These are phyloP conservation scores for Neonectria coccinea DNA, from an alignment of 2,329 filamentous ascomycete species.

Conservation along the genomic window DNA sequence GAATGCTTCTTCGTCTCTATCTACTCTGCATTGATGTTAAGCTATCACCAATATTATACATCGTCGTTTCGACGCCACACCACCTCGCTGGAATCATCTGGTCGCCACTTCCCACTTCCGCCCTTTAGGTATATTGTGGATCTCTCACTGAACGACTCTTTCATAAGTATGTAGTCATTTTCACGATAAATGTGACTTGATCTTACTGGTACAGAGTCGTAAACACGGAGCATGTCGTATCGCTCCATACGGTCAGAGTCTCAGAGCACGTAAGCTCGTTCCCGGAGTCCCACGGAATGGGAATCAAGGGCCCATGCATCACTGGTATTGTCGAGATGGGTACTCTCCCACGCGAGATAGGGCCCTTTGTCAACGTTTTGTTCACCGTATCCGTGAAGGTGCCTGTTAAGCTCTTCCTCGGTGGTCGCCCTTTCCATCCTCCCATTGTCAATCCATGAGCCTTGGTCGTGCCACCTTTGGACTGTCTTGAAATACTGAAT, in stretches of 20 bases:
- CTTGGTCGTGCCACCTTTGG: neutral
- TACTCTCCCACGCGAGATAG: neutral
- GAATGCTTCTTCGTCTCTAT: neutral
- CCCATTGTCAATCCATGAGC: neutral
- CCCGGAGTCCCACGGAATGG: neutral
- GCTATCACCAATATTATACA: no score
- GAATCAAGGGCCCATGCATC: neutral
- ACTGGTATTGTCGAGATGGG: neutral
- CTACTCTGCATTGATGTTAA: neutral
- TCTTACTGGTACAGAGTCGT: no score
- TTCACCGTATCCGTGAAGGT: neutral
- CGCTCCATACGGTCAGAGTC: conserved; percentile 1
- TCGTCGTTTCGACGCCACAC: no score
- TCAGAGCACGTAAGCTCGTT: conserved; percentile 5
- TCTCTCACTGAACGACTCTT: no score
- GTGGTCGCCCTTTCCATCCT: neutral
- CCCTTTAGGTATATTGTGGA: no score
- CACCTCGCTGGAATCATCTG: no score
- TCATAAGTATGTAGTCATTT: no score
- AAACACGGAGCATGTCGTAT: no score
- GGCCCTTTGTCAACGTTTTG: neutral
- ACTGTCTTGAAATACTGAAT: neutral
- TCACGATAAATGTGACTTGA: no score
- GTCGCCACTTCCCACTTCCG: no score
- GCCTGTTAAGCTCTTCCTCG: no score